These are phyloP conservation scores for Cercospora brassicicola DNA, from an alignment of 2,329 filamentous ascomycete genomes.

Conservation along the genomic window DNA sequence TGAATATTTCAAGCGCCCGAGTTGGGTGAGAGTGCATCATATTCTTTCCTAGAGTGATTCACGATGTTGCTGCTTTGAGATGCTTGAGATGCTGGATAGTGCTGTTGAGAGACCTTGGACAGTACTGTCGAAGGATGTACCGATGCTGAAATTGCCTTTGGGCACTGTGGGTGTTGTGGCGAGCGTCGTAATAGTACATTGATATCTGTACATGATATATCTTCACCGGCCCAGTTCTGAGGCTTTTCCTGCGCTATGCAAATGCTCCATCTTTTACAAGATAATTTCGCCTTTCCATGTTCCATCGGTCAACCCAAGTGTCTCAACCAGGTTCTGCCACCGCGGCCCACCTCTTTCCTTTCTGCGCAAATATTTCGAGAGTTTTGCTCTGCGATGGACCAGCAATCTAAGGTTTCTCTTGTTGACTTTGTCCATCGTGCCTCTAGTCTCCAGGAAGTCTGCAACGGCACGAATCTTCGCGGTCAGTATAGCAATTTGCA, in stretches of 20 bases:
- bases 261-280: constrained; percentile 47
- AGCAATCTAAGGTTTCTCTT: constrained; percentile 84
- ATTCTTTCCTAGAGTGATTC: background rate
- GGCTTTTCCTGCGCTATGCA: background rate
- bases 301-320: constrained; percentile 79
- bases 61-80: background rate
- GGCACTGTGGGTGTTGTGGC: background rate
- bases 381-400: constrained; percentile 84
- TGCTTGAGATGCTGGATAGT: background rate
- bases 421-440: constrained; percentile 87
- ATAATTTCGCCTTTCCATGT: constrained; percentile 90
- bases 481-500: constrained; percentile 95
- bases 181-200: constrained; percentile 7
- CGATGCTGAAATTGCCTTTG: background rate
- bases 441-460: constrained; percentile 67
- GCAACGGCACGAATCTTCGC: constrained; percentile 85
- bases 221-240: background rate
- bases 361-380: constrained; percentile 79
- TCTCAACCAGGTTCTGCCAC: constrained; percentile 83
- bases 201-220: constrained; percentile 11
- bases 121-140: background rate
- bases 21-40: background rate
- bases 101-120: background rate
- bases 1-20: background rate
- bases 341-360: constrained; percentile 89